A percentile compares a stretch with the other conserved stretches of the same genome.
Conservation (phyloP, 2,329 filamentous ascomycete genomes). For the Fusarium sp. region DNA sequence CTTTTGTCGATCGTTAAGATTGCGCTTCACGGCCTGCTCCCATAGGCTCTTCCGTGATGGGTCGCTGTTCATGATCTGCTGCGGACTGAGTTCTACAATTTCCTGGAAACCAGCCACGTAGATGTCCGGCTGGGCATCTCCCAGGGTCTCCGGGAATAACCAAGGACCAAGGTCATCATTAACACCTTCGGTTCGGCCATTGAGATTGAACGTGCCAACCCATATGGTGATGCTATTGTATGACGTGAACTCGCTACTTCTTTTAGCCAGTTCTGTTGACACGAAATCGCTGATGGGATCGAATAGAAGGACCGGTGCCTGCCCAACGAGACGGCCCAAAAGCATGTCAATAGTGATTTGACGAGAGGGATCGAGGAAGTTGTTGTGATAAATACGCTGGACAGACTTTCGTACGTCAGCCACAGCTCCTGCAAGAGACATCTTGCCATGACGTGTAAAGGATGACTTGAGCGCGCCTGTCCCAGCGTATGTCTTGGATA, state of each 20-base stretch:
- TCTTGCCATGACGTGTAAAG: slow-evolving; percentile 93
- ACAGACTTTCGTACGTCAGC: slow-evolving; percentile 97
- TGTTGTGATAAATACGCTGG: slow-evolving; percentile 95
- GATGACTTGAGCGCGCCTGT: slow-evolving; percentile 96
- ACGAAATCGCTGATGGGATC: slow-evolving; percentile 97
- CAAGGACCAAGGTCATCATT: slow-evolving; percentile 85
- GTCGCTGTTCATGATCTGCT: slow-evolving; percentile 99
- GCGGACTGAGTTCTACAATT: slow-evolving; percentile 96
- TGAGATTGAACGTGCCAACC: slow-evolving; percentile 94
- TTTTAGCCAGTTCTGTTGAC: slow-evolving; percentile 76
- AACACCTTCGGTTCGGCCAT: slow-evolving; percentile 84
- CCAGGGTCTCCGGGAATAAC: slow-evolving; percentile 75
- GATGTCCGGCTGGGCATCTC: slow-evolving; percentile 80
- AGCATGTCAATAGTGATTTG: slow-evolving; percentile 97
- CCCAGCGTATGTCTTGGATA: slow-evolving; percentile 96
- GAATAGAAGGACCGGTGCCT: slow-evolving; percentile 85
- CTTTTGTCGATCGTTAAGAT: slow-evolving; percentile 78
- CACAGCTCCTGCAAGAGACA: slow-evolving; percentile 91
- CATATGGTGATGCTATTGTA: slow-evolving; percentile 80
- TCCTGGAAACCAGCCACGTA: slow-evolving; percentile 95
- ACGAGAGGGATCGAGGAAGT: slow-evolving; percentile 91
- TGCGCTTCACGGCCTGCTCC: slow-evolving; percentile 83
- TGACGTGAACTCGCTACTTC: slow-evolving; percentile 79
- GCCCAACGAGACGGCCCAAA: slow-evolving; percentile 85
- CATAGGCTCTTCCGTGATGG: slow-evolving; percentile 85